A percentile compares a stretch with the other conserved stretches of the same genome.
phyloP scores from a whole-genome alignment of 2,329 filamentous ascomycete genomes.

The Lachnellula arida region DNA sequence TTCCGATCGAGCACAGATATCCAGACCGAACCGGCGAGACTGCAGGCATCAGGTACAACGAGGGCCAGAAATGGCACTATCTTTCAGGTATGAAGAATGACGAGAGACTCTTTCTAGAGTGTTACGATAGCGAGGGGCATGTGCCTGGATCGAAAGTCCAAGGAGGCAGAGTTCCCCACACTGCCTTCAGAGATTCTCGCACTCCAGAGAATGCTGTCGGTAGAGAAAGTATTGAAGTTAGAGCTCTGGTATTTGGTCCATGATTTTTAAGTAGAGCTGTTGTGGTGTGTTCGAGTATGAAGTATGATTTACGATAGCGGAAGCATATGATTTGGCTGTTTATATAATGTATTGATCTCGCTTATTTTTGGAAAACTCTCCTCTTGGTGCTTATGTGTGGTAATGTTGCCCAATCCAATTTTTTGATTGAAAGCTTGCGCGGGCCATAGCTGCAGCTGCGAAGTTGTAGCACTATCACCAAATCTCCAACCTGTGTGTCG shows the following conservation, averaged over 20 bases:
- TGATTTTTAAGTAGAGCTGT: constrained; percentile 5
- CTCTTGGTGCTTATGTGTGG: too few species aligned
- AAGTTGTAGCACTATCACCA: too few species aligned
- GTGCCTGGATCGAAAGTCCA: constrained; percentile 45
- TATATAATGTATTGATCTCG: too few species aligned
- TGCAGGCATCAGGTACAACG: constrained; percentile 29
- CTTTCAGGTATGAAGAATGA: constrained; percentile 31
- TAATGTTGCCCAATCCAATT: too few species aligned
- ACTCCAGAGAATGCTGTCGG: constrained; percentile 64
- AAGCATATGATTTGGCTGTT: not conserved
- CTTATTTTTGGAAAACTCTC: too few species aligned
- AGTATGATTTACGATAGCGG: not conserved
- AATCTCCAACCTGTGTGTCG: too few species aligned
- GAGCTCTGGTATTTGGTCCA: constrained; percentile 73
- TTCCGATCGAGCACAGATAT: constrained; percentile 32
- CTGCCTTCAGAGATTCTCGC: constrained; percentile 71
- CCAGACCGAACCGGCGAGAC: constrained; percentile 30
- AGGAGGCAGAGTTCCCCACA: constrained; percentile 59
- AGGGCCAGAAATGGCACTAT: constrained; percentile 32
- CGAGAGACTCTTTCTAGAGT: constrained; percentile 32
- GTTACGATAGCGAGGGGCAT: constrained; percentile 36
- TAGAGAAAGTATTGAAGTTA: constrained; percentile 85
- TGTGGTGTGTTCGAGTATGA: not conserved
- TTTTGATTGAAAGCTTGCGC: too few species aligned
- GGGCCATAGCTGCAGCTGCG: too few species aligned